Conservation (phyloP, 169 alveolate species). For the Plasmodium vivax region DNA sequence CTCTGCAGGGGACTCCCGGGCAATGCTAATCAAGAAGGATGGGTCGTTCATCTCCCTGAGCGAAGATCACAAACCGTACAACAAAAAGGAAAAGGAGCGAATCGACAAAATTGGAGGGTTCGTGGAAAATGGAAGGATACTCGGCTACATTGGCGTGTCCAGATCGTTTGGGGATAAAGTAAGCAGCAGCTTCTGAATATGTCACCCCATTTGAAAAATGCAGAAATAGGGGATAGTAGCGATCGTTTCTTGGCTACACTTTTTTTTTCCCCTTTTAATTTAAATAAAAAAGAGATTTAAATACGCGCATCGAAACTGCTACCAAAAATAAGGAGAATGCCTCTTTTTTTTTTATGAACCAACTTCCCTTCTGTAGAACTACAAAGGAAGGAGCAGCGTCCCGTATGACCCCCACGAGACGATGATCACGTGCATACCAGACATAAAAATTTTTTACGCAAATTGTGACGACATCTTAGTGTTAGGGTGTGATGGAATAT, state of each 20-base stretch:
- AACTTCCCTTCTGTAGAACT: constrained; percentile 21
- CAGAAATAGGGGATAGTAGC: not conserved
- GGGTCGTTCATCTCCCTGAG: constrained; percentile 68
- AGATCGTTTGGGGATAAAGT: constrained; percentile 72
- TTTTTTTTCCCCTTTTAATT: not conserved
- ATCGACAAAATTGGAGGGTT: constrained; percentile 65
- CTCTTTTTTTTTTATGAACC: not conserved
- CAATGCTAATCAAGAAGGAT: constrained; percentile 67
- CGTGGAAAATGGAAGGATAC: constrained; percentile 71
- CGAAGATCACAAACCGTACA: constrained; percentile 69
- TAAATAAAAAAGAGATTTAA: not conserved
- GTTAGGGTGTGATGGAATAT: constrained; percentile 73
- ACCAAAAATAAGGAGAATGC: not conserved
- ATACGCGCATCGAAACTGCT: not conserved
- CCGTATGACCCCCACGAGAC: constrained; percentile 61
- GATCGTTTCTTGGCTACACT: not conserved
- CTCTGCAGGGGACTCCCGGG: constrained; percentile 47
- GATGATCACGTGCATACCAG: constrained; percentile 68
- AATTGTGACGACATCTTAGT: constrained; percentile 38
- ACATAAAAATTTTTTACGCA: constrained; percentile 67
- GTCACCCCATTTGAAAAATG: not conserved
- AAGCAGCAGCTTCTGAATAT: not conserved
- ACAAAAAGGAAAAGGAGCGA: constrained; percentile 65
- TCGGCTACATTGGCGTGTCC: constrained; percentile 69
- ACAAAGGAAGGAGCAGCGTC: constrained; percentile 13